Conservation (phyloP, 1,139 yeast species). For the Meyerozyma smithsonii region DNA sequence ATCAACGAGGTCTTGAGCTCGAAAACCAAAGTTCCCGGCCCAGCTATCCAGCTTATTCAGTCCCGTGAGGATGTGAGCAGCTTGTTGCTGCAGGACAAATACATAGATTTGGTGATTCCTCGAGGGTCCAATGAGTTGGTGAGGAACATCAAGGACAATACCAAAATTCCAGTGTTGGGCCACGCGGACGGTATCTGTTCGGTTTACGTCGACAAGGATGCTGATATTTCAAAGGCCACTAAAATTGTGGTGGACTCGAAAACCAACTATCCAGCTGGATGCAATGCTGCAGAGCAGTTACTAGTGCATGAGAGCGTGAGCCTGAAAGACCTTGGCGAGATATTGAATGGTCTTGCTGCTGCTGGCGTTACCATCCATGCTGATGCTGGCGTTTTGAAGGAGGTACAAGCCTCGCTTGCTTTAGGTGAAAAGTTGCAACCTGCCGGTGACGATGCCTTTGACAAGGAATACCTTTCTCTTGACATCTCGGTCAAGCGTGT, state of each 20-base stretch:
- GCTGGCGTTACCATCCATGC: slow-evolving; percentile 75
- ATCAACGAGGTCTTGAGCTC: slow-evolving; percentile 55
- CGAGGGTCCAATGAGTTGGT: slow-evolving; percentile 94
- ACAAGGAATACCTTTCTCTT: slow-evolving; percentile 75
- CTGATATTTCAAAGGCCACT: slow-evolving; percentile 71
- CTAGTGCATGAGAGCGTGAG: slow-evolving; percentile 58
- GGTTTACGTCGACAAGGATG: slow-evolving; percentile 71
- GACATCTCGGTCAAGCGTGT: slow-evolving; percentile 74
- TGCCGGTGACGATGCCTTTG: slow-evolving; percentile 60
- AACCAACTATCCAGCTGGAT: slow-evolving; percentile 97
- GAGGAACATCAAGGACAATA: slow-evolving; percentile 72
- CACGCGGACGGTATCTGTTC: slow-evolving; percentile 99
- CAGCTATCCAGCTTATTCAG: slow-evolving; percentile 80
- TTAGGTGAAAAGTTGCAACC: slow-evolving; percentile 32
- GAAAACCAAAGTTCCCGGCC: slow-evolving; percentile 65
- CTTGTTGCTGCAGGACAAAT: slow-evolving; percentile 76
- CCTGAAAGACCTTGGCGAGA: slow-evolving; percentile 27
- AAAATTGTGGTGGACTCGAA: slow-evolving; percentile 79
- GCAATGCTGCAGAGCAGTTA: slow-evolving; percentile 92
- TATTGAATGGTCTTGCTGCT: slow-evolving; percentile 47
- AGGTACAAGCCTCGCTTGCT: slow-evolving; percentile 30
- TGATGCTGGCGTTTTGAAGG: slow-evolving; percentile 31
- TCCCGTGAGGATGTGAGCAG: slow-evolving; percentile 89
- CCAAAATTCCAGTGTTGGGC: slow-evolving; percentile 95
- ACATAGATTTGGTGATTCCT: slow-evolving; percentile 93